A percentile compares a stretch with the other conserved stretches of the same genome.
Conservation (phyloP, 2,329 filamentous ascomycete species). For the Penicillium sp. region DNA sequence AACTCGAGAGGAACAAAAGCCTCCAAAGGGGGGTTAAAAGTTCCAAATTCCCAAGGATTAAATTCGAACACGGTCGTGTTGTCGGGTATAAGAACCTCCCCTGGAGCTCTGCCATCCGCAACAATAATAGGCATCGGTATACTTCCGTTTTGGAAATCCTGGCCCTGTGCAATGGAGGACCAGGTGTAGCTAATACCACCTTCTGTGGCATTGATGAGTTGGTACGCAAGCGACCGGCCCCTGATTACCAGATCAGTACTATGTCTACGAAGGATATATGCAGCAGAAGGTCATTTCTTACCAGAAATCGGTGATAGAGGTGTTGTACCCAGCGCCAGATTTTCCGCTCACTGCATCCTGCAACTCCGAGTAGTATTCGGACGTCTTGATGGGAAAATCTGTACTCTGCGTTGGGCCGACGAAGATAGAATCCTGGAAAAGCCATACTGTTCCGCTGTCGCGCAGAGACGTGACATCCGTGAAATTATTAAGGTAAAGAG, state of each 20-base stretch:
- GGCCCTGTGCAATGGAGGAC: constrained; percentile 56
- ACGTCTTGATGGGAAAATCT: neutral
- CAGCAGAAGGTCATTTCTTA: too few relatives aligned
- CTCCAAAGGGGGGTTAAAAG: constrained; percentile 69
- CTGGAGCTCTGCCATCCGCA: neutral
- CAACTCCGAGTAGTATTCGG: neutral
- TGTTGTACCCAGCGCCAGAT: neutral
- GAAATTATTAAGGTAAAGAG: neutral
- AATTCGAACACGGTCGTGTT: constrained; percentile 66
- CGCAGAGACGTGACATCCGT: neutral
- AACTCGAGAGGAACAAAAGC: constrained; percentile 71
- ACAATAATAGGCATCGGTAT: constrained; percentile 72
- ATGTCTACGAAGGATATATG: too few relatives aligned
- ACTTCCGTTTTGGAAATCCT: constrained; percentile 46
- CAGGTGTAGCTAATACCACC: constrained; percentile 74
- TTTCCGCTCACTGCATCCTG: constrained; percentile 5
- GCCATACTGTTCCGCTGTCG: neutral
- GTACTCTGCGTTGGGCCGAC: neutral
- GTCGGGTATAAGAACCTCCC: neutral
- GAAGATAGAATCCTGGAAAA: constrained; percentile 1
- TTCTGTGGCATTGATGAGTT: constrained; percentile 64
- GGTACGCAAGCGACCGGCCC: constrained; percentile 6
- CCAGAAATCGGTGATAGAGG: constrained; percentile 15
- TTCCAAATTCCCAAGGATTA: constrained; percentile 72
- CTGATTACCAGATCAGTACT: too few relatives aligned